Percentiles rank a stretch among this genome's conserved stretches.
Conservation (phyloP, 768 basidiomycete species). For the Holtermannia corniformis region DNA sequence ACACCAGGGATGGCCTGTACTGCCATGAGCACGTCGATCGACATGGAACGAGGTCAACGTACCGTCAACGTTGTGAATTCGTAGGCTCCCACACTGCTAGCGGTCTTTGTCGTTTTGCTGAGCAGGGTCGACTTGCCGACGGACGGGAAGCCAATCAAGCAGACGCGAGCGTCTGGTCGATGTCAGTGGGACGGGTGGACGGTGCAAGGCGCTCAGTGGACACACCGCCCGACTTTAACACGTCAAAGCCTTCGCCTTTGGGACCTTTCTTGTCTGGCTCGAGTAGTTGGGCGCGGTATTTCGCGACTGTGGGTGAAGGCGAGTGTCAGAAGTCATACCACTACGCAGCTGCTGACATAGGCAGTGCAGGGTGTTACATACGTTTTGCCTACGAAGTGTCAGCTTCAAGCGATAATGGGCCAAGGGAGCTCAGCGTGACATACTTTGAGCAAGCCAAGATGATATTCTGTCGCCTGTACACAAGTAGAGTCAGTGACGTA, state of each 20-base stretch:
- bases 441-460: constrained; percentile 53
- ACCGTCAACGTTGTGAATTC: constrained; percentile 91
- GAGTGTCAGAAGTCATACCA: not conserved
- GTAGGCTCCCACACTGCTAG: constrained; percentile 79
- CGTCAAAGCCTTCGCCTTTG: constrained; percentile 74
- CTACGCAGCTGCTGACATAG: not conserved
- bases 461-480: constrained; percentile 88
- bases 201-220: not conserved
- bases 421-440: constrained; percentile 1
- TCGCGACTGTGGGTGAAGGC: constrained; percentile 47
- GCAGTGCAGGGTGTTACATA: constrained; percentile 1
- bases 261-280: constrained; percentile 80
- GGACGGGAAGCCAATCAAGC: constrained; percentile 90
- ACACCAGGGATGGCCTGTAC: constrained; percentile 86
- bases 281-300: constrained; percentile 87
- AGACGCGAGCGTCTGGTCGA: constrained; percentile 65
- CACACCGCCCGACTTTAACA: constrained; percentile 61
- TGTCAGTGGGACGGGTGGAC: not conserved
- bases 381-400: constrained; percentile 21
- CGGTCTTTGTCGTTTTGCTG: constrained; percentile 83
- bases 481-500: not conserved
- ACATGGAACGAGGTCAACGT: constrained; percentile 20
- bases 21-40: not conserved
- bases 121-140: constrained; percentile 92
- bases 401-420: not conserved